phyloP scores from a whole-genome alignment of 2,329 filamentous ascomycete species.

The Neopestalotiopsis sp. region DNA sequence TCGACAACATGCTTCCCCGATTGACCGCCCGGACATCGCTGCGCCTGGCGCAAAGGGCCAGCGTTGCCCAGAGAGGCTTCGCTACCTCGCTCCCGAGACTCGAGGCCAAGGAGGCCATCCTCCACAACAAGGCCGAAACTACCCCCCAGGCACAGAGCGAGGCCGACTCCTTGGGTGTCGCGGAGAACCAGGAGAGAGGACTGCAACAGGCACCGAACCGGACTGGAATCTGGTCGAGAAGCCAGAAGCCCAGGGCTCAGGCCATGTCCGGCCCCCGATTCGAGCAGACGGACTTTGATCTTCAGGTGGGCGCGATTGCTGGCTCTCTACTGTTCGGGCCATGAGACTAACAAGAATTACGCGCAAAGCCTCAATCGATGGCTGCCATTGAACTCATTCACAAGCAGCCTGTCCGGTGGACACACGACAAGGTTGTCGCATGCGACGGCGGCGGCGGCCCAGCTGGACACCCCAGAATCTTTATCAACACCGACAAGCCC shows the following conservation, averaged over 20 bases:
- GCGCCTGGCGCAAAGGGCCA: constrained; percentile 49
- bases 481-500: constrained; percentile 98
- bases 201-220: constrained; percentile 86
- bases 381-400: constrained; percentile 96
- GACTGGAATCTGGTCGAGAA: constrained; percentile 78
- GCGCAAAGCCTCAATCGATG: constrained; percentile 76
- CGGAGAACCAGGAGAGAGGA: constrained; percentile 50
- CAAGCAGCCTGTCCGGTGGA: constrained; percentile 93
- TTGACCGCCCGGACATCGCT: constrained; percentile 44
- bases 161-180: constrained; percentile 39
- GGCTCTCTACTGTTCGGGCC: constrained; percentile 4
- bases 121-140: constrained; percentile 45
- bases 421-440: constrained; percentile 77
- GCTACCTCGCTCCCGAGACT: constrained; percentile 48
- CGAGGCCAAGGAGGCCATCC: constrained; percentile 43
- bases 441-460: constrained; percentile 95
- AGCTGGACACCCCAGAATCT: constrained; percentile 88
- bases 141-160: constrained; percentile 49
- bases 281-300: constrained; percentile 92
- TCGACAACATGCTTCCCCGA: constrained; percentile 56
- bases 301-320: constrained; percentile 71
- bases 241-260: constrained; percentile 78
- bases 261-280: constrained; percentile 96
- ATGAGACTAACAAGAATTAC: constrained; percentile 1
- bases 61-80: constrained; percentile 52